Evolutionary conservation across 116 monocot species (phyloP).

Genomic region (Phalaenopsis hybrid): DNA sequence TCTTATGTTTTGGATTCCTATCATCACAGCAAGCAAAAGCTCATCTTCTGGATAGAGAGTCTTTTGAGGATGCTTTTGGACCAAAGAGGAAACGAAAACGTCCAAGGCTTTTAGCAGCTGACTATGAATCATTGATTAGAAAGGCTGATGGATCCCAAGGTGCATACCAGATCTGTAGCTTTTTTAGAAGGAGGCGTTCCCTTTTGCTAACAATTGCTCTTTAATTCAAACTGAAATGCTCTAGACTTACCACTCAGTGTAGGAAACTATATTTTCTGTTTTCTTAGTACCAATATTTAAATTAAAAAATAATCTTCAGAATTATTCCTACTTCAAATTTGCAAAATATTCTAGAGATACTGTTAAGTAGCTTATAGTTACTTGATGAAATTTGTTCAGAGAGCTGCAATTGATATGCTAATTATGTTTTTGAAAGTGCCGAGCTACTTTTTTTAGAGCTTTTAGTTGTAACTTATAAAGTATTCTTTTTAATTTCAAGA

Average conservation of each 20-base stretch:
- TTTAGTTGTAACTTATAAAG: background rate
- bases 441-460: background rate
- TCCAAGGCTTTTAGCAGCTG: constrained; percentile 59
- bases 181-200: background rate
- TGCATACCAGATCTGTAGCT: constrained; percentile 9
- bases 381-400: background rate
- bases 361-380: background rate
- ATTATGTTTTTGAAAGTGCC: background rate
- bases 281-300: background rate
- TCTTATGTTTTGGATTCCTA: background rate
- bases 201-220: background rate
- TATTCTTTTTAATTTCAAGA: background rate
- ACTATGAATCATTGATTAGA: constrained; percentile 75
- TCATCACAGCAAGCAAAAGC: constrained; percentile 65
- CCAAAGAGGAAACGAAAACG: constrained; percentile 81
- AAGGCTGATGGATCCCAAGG: constrained; percentile 81
- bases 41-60: constrained; percentile 71
- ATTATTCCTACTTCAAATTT: background rate
- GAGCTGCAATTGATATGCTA: background rate
- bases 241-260: background rate
- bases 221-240: background rate
- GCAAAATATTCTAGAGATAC: background rate
- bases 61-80: constrained; percentile 90
- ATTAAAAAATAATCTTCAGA: background rate
- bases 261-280: background rate